Conservation (phyloP, 148 eudicot genomes). For the Silene uniflora region DNA sequence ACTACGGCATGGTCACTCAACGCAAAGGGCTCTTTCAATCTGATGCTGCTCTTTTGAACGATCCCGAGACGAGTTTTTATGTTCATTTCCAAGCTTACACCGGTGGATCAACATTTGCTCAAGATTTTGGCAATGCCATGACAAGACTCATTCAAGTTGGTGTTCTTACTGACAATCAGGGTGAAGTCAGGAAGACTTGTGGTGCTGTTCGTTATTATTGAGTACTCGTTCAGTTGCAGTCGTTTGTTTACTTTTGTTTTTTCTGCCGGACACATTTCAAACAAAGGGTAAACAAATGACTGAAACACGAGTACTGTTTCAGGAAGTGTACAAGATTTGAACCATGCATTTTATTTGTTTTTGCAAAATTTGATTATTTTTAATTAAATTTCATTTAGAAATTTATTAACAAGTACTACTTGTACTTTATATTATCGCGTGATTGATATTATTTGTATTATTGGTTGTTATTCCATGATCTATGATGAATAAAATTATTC, state of each 20-base stretch:
- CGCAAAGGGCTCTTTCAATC: slow-evolving; percentile 43
- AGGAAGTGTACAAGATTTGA: neutral
- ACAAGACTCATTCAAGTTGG: slow-evolving; percentile 18
- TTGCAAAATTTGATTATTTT: too few relatives aligned
- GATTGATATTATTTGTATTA: too few relatives aligned
- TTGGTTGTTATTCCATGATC: too few relatives aligned
- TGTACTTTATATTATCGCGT: too few relatives aligned
- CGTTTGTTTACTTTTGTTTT: neutral
- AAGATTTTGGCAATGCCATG: slow-evolving; percentile 36
- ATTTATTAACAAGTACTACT: too few relatives aligned
- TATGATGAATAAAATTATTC: too few relatives aligned
- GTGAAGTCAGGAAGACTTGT: slow-evolving; percentile 32
- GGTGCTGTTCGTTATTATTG: slow-evolving; percentile 20
- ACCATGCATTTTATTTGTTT: neutral
- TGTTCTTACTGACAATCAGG: slow-evolving; percentile 22
- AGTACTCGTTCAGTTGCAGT: neutral
- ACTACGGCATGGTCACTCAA: slow-evolving; percentile 31
- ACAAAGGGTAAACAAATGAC: too few relatives aligned
- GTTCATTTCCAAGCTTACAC: slow-evolving; percentile 26
- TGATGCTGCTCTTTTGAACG: slow-evolving; percentile 44
- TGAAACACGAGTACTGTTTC: too few relatives aligned
- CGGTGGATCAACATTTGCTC: slow-evolving; percentile 28
- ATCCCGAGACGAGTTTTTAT: slow-evolving; percentile 29
- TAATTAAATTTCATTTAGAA: too few relatives aligned
- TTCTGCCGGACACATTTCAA: too few relatives aligned